Evolutionary conservation across 345 rosid species (phyloP).

Genomic region (Lepidium didymum): DNA sequence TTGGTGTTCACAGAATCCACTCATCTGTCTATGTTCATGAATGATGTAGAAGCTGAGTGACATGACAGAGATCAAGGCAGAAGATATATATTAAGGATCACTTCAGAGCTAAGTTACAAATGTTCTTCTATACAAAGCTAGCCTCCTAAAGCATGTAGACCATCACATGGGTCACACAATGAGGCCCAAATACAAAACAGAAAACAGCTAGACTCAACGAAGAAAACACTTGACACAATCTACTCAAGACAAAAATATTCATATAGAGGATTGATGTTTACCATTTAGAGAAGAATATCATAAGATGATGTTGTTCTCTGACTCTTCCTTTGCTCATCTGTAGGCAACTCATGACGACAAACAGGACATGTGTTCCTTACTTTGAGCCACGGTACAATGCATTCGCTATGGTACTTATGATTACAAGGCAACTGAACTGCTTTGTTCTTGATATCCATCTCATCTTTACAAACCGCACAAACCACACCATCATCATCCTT

Average conservation of each 20-base stretch:
- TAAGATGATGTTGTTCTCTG: constrained; percentile 14
- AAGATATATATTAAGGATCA: no score
- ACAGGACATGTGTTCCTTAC: constrained; percentile 93
- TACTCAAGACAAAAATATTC: constrained; percentile 6
- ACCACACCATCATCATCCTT: constrained; percentile 27
- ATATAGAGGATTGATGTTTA: neutral
- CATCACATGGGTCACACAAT: neutral
- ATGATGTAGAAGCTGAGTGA: no score
- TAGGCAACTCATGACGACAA: constrained; percentile 81
- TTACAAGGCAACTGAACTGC: constrained; percentile 71
- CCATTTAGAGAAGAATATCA: constrained; percentile 6
- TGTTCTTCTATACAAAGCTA: constrained; percentile 2
- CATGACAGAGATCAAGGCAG: no score
- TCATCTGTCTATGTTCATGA: no score
- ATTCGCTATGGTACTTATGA: constrained; percentile 76
- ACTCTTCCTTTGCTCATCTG: constrained; percentile 62
- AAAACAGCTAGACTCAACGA: neutral
- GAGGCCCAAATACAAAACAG: neutral
- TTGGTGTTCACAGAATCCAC: no score
- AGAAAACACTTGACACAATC: neutral
- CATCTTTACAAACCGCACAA: constrained; percentile 95
- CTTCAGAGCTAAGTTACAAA: no score
- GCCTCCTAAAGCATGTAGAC: neutral
- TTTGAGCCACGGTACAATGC: constrained; percentile 79
- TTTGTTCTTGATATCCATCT: constrained; percentile 47